These are phyloP conservation scores for Chaetoceros tenuissimus DNA, from an alignment of 108 stramenopile genomes.

Conservation along the genomic window DNA sequence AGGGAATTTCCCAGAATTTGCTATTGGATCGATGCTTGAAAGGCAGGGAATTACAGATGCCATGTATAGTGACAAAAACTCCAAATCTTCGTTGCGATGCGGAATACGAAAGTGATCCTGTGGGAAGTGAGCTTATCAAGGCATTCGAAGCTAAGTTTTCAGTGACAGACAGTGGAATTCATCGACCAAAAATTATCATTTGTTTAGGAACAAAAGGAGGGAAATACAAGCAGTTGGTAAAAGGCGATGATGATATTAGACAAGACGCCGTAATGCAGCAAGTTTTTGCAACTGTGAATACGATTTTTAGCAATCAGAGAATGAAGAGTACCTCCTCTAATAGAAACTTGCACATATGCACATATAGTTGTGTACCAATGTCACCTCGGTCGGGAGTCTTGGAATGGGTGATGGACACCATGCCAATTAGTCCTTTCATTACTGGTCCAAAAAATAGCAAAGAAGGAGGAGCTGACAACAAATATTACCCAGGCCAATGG, in stretches of 20 bases:
- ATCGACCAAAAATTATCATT: conserved; percentile 82
- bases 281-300: conserved; percentile 89
- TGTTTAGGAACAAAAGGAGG: conserved; percentile 74
- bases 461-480: conserved; percentile 18
- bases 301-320: conserved; percentile 42
- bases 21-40: conserved; percentile 28
- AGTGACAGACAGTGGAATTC: conserved; percentile 74
- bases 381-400: conserved; percentile 86
- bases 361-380: conserved; percentile 85
- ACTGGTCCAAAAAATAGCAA: conserved; percentile 10
- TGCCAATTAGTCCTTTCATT: conserved; percentile 60
- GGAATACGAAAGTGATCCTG: conserved; percentile 60
- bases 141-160: conserved; percentile 59
- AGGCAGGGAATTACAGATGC: conserved; percentile 22
- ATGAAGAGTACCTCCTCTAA: neutral
- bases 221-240: conserved; percentile 79
- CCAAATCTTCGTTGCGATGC: conserved; percentile 46
- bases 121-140: conserved; percentile 52
- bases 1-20: conserved; percentile 34
- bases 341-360: conserved; percentile 49
- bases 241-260: conserved; percentile 87
- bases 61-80: conserved; percentile 60
- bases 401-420: conserved; percentile 94
- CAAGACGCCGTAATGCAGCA: conserved; percentile 98
- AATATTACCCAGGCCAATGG: conserved; percentile 87